Base-by-base conservation (phyloP, 495 filamentous ascomycete genomes). In the Xylaria curta region DNA sequence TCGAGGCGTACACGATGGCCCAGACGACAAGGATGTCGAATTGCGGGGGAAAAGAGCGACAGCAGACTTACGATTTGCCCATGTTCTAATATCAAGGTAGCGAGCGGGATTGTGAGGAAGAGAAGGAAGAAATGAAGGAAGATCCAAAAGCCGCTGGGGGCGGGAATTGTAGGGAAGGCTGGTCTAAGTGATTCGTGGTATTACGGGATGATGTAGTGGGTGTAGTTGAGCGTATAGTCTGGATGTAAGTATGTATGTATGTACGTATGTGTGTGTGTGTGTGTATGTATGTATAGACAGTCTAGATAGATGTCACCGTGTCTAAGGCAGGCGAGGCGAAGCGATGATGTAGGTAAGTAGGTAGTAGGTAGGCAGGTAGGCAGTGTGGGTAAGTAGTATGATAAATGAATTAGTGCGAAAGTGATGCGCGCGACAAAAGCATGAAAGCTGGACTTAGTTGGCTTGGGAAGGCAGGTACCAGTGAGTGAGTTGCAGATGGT, bases 51-150 rank as follows among this genome's bases (percentile, higher is more conserved):
- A 10, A 68, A 62, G 53, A 42, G 21, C 62, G 58, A 51, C n/a
- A 65, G 59, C 44, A 21, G 38, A 85, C 83, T 81, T 76, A 85
- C 83, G 79, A 80, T 80, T 85, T 85, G 64, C 83, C 83, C 83
- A 85, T 85, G 46, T 71, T 75, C 72, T 66, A 72, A 72, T 71
- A 58, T 26, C 53, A 49, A 61, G 53, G 71, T 54, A 42, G 66
- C n/a, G 58, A 54, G 31, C 60, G 24, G 66, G 36, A 58, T 21
- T 15, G 47, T 19, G 42, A 64, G n/a, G 33, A n/a, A 56, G 46
- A 31, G 28, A 26, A 26, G 46, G 24, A 51, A 21, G 9, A 44
- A 28, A 19, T 12, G 47, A 36, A 47, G 62, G 58, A 51, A 6
- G 36, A 36, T 59, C 1, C 1, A 38, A 15, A 24, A 24, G 54